Base-by-base conservation (phyloP, 192 early-diverging fungal species). In the Gonapodya prolifera region DNA sequence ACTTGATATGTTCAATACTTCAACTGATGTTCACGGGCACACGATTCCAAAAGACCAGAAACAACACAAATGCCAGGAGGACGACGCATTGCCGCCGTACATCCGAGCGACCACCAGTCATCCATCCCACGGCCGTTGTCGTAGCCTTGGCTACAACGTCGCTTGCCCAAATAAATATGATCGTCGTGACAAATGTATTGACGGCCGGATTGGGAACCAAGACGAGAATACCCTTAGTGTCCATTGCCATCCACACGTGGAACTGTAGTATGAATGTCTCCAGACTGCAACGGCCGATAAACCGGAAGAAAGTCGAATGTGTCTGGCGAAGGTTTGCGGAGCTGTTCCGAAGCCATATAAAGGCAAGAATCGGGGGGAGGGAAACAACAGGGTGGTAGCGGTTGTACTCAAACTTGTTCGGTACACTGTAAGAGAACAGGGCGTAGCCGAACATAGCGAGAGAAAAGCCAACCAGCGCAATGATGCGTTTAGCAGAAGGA, bases 181-280 rank as follows among this genome's bases (percentile, higher is more conserved):
- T n/a, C n/a, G n/a, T n/a, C n/a, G n/a, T n/a, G n/a, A n/a, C n/a
- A n/a, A n/a, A n/a, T n/a, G n/a, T n/a, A n/a, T n/a, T n/a, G 23
- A 78, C 79, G 1, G 81, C 79, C 30, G 80, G n/a, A 1, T 77
- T 77, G n/a, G 87, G 84, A 2, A 85, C 78, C 2, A 90, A 77
- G 30, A 89, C 85, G n/a, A 92, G 79, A 16, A 92, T 69, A n/a
- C 86, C 92, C 75, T 91, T 90, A 32, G 91, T 94, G 69, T 94
- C 92, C 0, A 86, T 88, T 0, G 88, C 92, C 61, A 94, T 80
- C 86, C 90, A 94, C 76, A 92, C 82, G 76, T 94, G 92, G 79
- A 90, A 92, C 83, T 94, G 91, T 2, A 90, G 88, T 80, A 94
- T 89, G 76, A 92, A 94, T 31, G 89, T 90, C 80, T 94, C 92